Percentiles rank a stretch among this genome's conserved stretches.
Conservation (phyloP, 2,329 filamentous ascomycete species). For the Truncatella angustata region DNA sequence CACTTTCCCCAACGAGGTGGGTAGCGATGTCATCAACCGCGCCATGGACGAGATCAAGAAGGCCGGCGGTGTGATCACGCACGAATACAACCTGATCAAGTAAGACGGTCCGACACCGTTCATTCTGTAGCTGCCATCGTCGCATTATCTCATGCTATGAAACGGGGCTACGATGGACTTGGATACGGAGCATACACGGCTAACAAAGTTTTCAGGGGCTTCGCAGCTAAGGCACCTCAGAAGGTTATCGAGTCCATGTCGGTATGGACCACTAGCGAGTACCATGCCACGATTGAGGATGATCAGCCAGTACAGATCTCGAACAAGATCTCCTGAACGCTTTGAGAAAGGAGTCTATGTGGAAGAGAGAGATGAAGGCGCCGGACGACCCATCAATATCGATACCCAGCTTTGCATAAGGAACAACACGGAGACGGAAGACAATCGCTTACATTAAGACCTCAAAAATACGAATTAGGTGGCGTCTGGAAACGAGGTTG, state of each 20-base stretch:
- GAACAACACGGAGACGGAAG: background rate
- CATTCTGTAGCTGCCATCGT: background rate
- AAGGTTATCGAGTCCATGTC: conserved; percentile 68
- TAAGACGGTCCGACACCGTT: conserved; percentile 37
- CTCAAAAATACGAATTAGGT: background rate
- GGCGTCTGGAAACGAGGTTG: background rate
- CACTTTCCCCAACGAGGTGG: conserved; percentile 69
- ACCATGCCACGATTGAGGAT: conserved; percentile 70
- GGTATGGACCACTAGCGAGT: conserved; percentile 48
- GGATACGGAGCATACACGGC: background rate
- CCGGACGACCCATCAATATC: background rate
- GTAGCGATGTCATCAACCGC: conserved; percentile 63
- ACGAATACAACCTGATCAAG: conserved; percentile 70
- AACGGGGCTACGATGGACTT: background rate
- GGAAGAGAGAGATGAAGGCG: background rate
- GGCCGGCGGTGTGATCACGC: conserved; percentile 74
- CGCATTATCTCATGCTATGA: background rate
- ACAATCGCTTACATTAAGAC: background rate
- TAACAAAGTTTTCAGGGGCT: conserved; percentile 55
- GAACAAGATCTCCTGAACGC: conserved; percentile 11
- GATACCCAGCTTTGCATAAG: conserved; percentile 1
- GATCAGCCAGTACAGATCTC: conserved; percentile 63
- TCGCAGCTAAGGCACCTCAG: conserved; percentile 71
- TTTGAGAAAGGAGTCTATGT: background rate
- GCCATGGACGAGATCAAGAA: conserved; percentile 70